A percentile compares a stretch with the other conserved stretches of the same genome.
Conservation (phyloP, 345 rosid genomes). For the Carallia brachiata region DNA sequence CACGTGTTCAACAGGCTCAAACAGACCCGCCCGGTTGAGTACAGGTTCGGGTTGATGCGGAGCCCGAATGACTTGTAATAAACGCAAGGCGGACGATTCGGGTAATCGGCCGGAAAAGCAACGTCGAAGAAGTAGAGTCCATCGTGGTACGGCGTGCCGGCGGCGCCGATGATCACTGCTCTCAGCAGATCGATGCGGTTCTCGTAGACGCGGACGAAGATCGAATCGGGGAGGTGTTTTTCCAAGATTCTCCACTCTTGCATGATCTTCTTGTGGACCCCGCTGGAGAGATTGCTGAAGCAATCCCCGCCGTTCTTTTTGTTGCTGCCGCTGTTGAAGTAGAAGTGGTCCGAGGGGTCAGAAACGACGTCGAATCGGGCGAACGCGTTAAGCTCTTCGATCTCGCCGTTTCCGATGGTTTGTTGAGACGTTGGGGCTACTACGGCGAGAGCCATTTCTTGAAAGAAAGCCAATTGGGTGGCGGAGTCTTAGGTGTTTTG, state of each 20-base stretch:
- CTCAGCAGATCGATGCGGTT: constrained; percentile 44
- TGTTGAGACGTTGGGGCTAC: neutral
- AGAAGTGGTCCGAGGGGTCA: constrained; percentile 39
- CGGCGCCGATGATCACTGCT: constrained; percentile 49
- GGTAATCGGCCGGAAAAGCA: constrained; percentile 51
- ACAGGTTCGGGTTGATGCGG: constrained; percentile 60
- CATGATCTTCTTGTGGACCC: constrained; percentile 43
- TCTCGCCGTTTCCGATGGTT: constrained; percentile 5
- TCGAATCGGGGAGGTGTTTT: constrained; percentile 45
- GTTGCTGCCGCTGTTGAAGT: neutral
- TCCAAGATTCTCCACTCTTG: constrained; percentile 54
- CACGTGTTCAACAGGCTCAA: constrained; percentile 58
- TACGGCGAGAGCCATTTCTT: constrained; percentile 22
- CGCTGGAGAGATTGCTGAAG: constrained; percentile 19
- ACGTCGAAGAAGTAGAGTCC: constrained; percentile 69
- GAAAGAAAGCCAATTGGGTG: neutral
- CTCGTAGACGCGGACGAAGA: constrained; percentile 57
- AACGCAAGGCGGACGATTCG: constrained; percentile 44
- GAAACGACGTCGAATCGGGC: constrained; percentile 41
- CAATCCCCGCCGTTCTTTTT: neutral
- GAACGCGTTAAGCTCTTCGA: constrained; percentile 26
- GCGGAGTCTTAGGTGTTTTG: no score
- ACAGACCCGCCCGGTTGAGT: constrained; percentile 45
- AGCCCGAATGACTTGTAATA: constrained; percentile 46
- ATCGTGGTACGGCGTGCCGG: constrained; percentile 64